These are phyloP conservation scores for Phaseolus lunatus DNA, from an alignment of 306 rosid species.

Conservation along the genomic window DNA sequence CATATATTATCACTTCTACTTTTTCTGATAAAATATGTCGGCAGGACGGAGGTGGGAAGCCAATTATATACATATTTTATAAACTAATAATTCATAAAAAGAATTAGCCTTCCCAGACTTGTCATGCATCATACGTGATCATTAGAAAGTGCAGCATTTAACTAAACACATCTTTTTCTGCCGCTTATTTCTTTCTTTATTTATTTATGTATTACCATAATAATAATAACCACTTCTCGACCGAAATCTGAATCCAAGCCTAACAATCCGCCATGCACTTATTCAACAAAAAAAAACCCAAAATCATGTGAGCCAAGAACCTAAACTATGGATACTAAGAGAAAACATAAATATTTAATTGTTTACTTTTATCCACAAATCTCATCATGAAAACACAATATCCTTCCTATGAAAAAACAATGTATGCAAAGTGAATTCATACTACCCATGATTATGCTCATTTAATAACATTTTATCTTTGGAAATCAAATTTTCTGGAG, in stretches of 20 bases:
- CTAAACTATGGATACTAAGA: neutral
- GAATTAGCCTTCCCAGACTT: slow-evolving; percentile 7
- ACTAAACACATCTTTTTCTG: slow-evolving; percentile 6
- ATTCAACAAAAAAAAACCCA: neutral
- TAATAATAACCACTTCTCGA: slow-evolving; percentile 12
- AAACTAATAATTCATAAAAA: slow-evolving; percentile 34
- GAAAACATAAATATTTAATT: too few species aligned
- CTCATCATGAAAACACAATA: too few species aligned
- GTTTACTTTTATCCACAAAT: too few species aligned
- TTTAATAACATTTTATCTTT: too few species aligned
- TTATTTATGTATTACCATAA: neutral
- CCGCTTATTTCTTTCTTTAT: neutral
- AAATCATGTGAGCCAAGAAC: neutral
- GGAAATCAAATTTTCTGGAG: too few species aligned
- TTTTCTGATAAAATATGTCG: slow-evolving; percentile 32
- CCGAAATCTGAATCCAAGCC: slow-evolving; percentile 17
- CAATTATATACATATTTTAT: slow-evolving; percentile 30
- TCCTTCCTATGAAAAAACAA: too few species aligned
- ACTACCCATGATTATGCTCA: too few species aligned
- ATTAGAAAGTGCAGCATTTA: slow-evolving; percentile 9
- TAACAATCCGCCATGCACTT: slow-evolving; percentile 19
- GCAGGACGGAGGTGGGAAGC: slow-evolving; percentile 33
- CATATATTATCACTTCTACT: neutral
- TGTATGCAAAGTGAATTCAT: too few species aligned
- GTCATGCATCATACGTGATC: slow-evolving; percentile 20